Base-by-base conservation (phyloP, 441 rosid species). In the Jatropha podagrica region DNA sequence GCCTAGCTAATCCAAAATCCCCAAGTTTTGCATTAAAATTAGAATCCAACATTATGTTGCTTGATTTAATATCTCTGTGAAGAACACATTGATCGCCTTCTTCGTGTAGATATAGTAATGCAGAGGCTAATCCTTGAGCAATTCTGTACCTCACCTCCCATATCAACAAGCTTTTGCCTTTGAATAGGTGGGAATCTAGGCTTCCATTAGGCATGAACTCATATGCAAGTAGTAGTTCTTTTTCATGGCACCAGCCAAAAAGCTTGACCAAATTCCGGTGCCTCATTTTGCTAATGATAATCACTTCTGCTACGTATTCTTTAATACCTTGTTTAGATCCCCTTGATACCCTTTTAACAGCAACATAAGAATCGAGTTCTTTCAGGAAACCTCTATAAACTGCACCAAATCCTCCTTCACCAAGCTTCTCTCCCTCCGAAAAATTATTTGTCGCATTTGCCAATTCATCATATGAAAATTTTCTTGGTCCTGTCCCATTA, bases 161-260 rank as follows among this genome's bases (percentile, higher is more conserved):
- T 0, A 74, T 15, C 69, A 87, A 51, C 41, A 75, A 18, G 68
- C 65, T 40, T 11, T 52, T 72, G 14, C 60, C 81, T 0, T 32
- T 69, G 80, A 83, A 85, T 0, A 84, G 78, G 56, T 85, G 91
- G 20, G 78, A 38, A 63, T 85, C 86, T 1, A 85, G 75, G 78
- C 83, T 82, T 0, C 84, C 73, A 65, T 87, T 85, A 0, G 78
- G 82, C 84, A 85, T 74, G 81, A 80, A 81, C 66, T 83, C 86
- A 23, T 72, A 72, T 32, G 68, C 75, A 11, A 72, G 68, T 1
- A 72, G 75, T 48, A 72, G 12, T 26, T 79, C 77, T 58, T 49
- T 64, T 46, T 86, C 81, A 18, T 82, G 86, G 71, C 89, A 84
- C 86, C 87, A 85, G 0, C 83, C 85, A 4, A 87, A 15, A 27